A percentile compares a stretch with the other conserved stretches of the same genome.
Conservation (phyloP, 768 basidiomycete genomes). For the Tricholoma matsutake region DNA sequence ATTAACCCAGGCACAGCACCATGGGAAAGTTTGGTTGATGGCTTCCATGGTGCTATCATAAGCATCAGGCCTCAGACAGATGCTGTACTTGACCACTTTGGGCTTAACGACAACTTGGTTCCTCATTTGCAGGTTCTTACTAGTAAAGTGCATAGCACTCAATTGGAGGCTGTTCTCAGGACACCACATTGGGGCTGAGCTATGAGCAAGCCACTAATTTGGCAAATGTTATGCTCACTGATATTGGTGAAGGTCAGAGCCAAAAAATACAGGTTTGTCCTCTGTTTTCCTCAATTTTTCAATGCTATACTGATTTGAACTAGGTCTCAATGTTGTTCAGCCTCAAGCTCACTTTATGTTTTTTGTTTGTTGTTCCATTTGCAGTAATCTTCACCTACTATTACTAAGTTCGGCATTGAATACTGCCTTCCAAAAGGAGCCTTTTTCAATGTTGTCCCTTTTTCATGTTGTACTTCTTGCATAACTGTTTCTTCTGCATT, state of each 20-base stretch:
- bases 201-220: constrained; percentile 6
- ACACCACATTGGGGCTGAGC: constrained; percentile 4
- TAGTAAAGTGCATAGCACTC: background rate
- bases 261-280: background rate
- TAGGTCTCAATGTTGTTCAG: background rate
- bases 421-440: background rate
- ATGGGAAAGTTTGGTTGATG: background rate
- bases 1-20: background rate
- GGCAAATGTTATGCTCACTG: background rate
- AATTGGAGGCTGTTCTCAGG: constrained; percentile 1
- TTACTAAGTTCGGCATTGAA: background rate
- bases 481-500: background rate
- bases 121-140: background rate
- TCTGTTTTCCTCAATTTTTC: background rate
- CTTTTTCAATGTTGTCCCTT: background rate
- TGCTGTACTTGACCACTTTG: constrained; percentile 1
- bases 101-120: constrained; percentile 1
- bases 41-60: constrained; percentile 1
- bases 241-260: background rate
- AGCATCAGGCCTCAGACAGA: constrained; percentile 5
- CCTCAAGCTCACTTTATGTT: background rate
- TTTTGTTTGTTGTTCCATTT: background rate
- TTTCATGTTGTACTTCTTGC: background rate
- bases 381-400: background rate
- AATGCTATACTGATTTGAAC: background rate